These are phyloP conservation scores for Trichoderma sp. DNA, from an alignment of 2,329 filamentous ascomycete genomes.

Conservation along the genomic window DNA sequence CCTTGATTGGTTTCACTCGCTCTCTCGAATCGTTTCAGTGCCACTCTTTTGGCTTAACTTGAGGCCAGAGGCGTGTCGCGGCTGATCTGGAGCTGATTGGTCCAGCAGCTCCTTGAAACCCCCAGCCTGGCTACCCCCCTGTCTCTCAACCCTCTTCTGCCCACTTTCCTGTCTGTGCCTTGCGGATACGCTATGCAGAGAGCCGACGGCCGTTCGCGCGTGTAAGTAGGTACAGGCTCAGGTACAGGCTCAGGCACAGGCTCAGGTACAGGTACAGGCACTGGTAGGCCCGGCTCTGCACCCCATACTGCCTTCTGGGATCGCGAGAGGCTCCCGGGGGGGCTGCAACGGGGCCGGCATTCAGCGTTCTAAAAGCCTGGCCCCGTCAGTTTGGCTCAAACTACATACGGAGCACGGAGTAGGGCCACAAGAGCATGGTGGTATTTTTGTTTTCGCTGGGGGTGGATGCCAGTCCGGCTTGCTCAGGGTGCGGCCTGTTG, in stretches of 20 bases:
- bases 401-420: slow-evolving; percentile 18
- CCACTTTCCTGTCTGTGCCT: slow-evolving; percentile 13
- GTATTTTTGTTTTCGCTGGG: slow-evolving; percentile 14
- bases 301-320: slow-evolving; percentile 17
- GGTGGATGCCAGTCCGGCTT: slow-evolving; percentile 5
- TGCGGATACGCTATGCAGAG: slow-evolving; percentile 18
- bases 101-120: slow-evolving; percentile 17
- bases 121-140: slow-evolving; percentile 14
- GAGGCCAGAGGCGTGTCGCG: slow-evolving; percentile 11
- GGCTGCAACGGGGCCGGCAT: slow-evolving; percentile 13
- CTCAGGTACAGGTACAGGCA: not conserved
- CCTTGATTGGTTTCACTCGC: slow-evolving; percentile 18
- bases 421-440: slow-evolving; percentile 23
- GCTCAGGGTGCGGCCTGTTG: slow-evolving; percentile 6
- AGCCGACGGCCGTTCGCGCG: slow-evolving; percentile 11
- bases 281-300: slow-evolving; percentile 10
- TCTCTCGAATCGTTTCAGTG: slow-evolving; percentile 15
- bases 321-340: slow-evolving; percentile 8
- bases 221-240: not conserved
- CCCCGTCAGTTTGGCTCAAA: slow-evolving; percentile 21
- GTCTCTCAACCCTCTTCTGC: slow-evolving; percentile 2
- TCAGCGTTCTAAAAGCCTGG: slow-evolving; percentile 22
- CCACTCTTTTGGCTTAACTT: slow-evolving; percentile 9
- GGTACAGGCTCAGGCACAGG: not conserved
- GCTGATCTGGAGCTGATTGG: slow-evolving; percentile 16